Evolutionary conservation across 2,329 filamentous ascomycete species (phyloP), one percentile per base, ranked within the genome.

Genomic region (Cladophialophora chaetospira): DNA sequence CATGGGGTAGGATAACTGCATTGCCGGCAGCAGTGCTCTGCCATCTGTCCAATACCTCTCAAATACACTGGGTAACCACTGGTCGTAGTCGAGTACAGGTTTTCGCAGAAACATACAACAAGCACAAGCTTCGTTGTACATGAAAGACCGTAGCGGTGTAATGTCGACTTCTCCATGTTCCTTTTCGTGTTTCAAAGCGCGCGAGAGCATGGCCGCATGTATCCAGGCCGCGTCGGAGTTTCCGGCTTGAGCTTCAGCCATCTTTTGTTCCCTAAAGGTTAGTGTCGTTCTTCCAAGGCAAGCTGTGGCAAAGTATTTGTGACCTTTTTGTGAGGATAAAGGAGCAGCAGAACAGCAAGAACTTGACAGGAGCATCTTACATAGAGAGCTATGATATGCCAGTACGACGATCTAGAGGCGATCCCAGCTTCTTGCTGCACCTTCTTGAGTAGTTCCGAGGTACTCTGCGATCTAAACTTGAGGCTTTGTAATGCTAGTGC

Each of bases 91-190:
- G 5, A 50, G 33, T 11, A 50, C 47, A 8, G 47, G 47, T 23
- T 50, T 50, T 19, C 35, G 11, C 9, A 50, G 26, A 33, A 50
- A 50, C 47, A 50, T 50, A 26, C 31, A 38, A 6, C 47, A 50
- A n/a, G 47, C 47, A 33, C 47, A 50, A 10, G 47, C 47, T 38
- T 50, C 47, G n/a, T 50, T 50, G 33, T 50, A 50, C 47, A 50
- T 50, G 47, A 50, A 50, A 10, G 47, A 50, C 26, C 47, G 47
- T 15, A 50, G 23, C 10, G 47, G 21, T 6, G 47, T 50, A 33
- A 50, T 50, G 23, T 50, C 47, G 11, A 50, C 47, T 15, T 50
- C 13, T 15, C 35, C 47, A 13, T 50, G 33, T 40, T 40, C 21
- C 11, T 33, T 50, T 17, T 50, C 47, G 23, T 50, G 23, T 19